These are phyloP conservation scores for Actinomortierella wolfii DNA, from an alignment of 371 early-diverging fungal species.

Conservation along the genomic window DNA sequence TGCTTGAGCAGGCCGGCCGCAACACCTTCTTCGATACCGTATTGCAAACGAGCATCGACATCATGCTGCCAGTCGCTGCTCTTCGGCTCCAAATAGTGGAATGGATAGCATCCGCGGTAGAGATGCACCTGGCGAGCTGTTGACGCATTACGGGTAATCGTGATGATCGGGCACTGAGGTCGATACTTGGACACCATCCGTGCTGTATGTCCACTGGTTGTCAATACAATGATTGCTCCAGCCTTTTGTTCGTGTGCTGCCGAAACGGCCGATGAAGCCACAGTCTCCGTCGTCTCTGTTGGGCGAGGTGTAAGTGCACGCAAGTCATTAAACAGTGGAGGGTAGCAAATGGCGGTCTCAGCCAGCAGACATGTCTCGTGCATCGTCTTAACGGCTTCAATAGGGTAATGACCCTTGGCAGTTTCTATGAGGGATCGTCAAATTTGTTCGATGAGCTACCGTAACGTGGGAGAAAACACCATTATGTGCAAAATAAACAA, in stretches of 20 bases:
- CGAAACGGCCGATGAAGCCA: conserved; percentile 89
- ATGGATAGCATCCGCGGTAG: conserved; percentile 89
- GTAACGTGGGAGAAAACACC: no score
- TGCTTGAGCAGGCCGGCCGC: conserved; percentile 59
- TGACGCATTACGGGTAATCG: conserved; percentile 78
- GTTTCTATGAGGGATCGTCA: conserved; percentile 91
- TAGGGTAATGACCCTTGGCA: conserved; percentile 84
- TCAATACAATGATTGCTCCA: conserved; percentile 86
- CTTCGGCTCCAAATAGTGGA: conserved; percentile 63
- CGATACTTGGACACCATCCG: conserved; percentile 92
- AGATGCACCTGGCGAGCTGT: conserved; percentile 88
- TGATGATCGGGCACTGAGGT: conserved; percentile 88
- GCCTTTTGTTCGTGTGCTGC: conserved; percentile 83
- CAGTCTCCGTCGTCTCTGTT: conserved; percentile 85
- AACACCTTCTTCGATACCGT: conserved; percentile 62
- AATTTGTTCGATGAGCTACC: no score
- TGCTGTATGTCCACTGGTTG: conserved; percentile 85
- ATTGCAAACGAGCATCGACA: conserved; percentile 64
- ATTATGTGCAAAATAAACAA: no score
- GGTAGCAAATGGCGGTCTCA: conserved; percentile 75
- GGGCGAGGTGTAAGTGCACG: conserved; percentile 76
- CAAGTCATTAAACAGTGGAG: conserved; percentile 77
- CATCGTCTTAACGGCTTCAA: conserved; percentile 80
- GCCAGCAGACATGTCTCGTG: conserved; percentile 69
- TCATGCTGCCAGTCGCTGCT: conserved; percentile 53